Conservation (phyloP, 2,329 filamentous ascomycete species). For the Beauveria caledonica region DNA sequence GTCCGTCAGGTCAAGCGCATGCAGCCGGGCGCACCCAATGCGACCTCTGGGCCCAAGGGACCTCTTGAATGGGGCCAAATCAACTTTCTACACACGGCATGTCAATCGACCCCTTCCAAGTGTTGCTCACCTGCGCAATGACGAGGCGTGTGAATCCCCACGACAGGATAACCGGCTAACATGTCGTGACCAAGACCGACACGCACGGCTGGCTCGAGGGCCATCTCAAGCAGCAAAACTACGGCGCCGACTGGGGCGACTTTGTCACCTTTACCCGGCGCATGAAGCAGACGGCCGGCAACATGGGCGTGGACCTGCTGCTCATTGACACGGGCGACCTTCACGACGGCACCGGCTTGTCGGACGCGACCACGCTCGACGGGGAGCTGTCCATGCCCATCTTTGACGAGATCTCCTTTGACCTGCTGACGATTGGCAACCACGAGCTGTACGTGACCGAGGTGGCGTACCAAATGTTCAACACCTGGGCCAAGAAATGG, state of each 20-base stretch:
- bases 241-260: conserved; percentile 59
- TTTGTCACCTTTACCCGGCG: conserved; percentile 51
- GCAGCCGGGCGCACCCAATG: conserved; percentile 36
- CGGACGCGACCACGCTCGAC: conserved; percentile 50
- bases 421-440: conserved; percentile 42
- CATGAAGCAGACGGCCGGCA: conserved; percentile 50
- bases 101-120: background rate
- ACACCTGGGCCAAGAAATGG: conserved; percentile 49
- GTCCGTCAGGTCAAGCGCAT: conserved; percentile 41
- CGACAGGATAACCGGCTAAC: no score
- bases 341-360: conserved; percentile 57
- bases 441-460: conserved; percentile 58
- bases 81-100: conserved; percentile 50
- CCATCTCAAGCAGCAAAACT: conserved; percentile 53
- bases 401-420: conserved; percentile 34
- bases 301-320: conserved; percentile 50
- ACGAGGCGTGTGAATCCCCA: no score
- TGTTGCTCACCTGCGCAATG: no score
- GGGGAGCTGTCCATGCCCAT: conserved; percentile 44
- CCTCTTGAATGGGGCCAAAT: conserved; percentile 54
- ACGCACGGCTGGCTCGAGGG: conserved; percentile 55
- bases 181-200: conserved; percentile 41
- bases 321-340: conserved; percentile 56
- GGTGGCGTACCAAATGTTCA: conserved; percentile 53
- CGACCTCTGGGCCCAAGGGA: conserved; percentile 33